phyloP scores from a whole-genome alignment of 2,329 filamentous ascomycete genomes.

The Venturia nashicola region DNA sequence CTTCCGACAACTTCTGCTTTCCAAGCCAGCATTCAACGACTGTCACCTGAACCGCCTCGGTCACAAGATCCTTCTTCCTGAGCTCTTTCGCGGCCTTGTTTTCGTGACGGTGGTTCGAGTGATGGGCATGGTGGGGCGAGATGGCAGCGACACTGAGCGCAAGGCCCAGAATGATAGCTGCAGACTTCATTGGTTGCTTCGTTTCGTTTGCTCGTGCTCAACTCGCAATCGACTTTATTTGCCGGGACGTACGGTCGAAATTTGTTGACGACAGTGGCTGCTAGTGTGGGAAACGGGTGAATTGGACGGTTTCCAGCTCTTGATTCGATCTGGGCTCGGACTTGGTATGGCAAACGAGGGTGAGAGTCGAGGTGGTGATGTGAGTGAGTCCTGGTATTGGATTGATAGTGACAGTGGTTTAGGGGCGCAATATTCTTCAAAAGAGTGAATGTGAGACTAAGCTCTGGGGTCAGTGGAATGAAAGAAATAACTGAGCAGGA shows the following conservation, averaged over 20 bases:
- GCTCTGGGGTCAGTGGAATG: neutral
- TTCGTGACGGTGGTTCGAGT: neutral
- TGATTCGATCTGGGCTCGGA: neutral
- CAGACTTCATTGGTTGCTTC: neutral
- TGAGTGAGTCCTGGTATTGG: neutral
- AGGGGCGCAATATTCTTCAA: neutral
- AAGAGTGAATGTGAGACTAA: constrained; percentile 1
- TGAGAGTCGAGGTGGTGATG: neutral
- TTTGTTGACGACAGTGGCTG: no score
- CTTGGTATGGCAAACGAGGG: neutral
- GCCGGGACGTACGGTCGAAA: neutral
- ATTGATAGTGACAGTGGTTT: constrained; percentile 1
- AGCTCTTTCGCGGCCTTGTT: neutral
- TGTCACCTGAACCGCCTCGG: constrained; percentile 49
- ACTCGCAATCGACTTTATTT: neutral
- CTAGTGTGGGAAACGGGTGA: no score
- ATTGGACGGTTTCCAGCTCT: neutral
- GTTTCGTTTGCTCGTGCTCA: neutral
- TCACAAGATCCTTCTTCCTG: constrained; percentile 26
- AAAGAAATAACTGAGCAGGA: neutral
- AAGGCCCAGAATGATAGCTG: neutral
- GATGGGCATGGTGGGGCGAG: neutral
- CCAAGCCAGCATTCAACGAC: constrained; percentile 55
- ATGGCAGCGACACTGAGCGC: neutral
- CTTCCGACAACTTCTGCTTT: constrained; percentile 45